Evolutionary conservation across 257 asterid species (phyloP), one percentile per base, ranked within the genome.

Genomic region (Solanum clarkiae): DNA sequence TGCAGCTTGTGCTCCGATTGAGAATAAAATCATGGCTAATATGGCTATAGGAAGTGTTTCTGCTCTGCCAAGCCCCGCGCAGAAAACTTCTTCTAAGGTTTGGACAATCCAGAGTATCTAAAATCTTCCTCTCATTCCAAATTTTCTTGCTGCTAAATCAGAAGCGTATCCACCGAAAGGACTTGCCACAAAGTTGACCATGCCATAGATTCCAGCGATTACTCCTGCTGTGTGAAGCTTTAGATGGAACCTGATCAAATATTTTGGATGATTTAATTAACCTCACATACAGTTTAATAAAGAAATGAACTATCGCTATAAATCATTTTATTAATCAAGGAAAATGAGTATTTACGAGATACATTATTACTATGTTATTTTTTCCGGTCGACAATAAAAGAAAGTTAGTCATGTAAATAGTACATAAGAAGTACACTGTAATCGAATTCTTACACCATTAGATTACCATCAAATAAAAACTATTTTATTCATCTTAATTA

Each of bases 91-190:
- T n/a, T 80, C 85, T 15, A 82, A 17, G 18, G 85, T 82, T 82
- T 82, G 85, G 11, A 82, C 62, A 17, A 65, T 14, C 85, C 85
- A 82, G 6, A 82, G 42, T 3, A 65, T 65, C 85, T 80, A 82
- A n/a, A 82, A 63, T 10, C 85, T 45, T 45, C 85, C 85, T 29
- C 85, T 82, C 85, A 82, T 82, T 2, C 85, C 85, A n/a, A 62
- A 82, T 82, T 82, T 82, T 59, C 85, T 14, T 6, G 85, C 85
- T 22, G 85, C 75, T 14, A 82, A 10, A 45, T 82, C 85, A 65
- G 85, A 82, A 7, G 65, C 80, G 14, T 60, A 82, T 42, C 85
- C 85, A 47, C 85, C 85, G 26, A 47, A 82, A 7, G 85, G 85
- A 11, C 65, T 80, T 6, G 85, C 29, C 1, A 65, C 69, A 12